These are phyloP conservation scores for Rhizopogon vesiculosus DNA, from an alignment of 768 basidiomycete species.

Conservation along the genomic window DNA sequence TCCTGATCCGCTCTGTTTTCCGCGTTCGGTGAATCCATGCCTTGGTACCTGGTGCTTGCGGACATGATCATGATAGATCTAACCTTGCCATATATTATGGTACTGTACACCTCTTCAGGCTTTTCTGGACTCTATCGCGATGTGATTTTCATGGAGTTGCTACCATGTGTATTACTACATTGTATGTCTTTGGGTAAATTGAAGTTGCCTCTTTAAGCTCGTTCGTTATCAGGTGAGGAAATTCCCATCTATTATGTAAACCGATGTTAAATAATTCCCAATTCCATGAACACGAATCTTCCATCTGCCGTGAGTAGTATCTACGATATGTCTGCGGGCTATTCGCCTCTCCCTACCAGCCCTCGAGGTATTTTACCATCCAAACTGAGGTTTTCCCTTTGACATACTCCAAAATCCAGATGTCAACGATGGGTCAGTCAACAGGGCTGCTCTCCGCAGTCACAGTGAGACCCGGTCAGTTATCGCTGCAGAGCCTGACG, in stretches of 20 bases:
- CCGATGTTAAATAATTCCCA: not conserved
- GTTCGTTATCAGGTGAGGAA: too few species aligned
- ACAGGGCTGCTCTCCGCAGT: not conserved
- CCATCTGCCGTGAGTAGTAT: not conserved
- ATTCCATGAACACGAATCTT: not conserved
- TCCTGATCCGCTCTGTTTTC: not conserved
- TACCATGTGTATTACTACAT: not conserved
- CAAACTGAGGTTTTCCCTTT: not conserved
- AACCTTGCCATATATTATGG: not conserved
- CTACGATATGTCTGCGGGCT: slow-evolving; percentile 14
- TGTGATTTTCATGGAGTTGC: not conserved
- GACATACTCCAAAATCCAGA: slow-evolving; percentile 5
- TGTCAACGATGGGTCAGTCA: not conserved
- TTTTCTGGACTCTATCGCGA: too few species aligned
- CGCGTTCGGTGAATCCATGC: not conserved
- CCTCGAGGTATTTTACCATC: slow-evolving; percentile 9
- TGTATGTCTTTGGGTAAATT: too few species aligned
- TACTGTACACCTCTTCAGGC: too few species aligned
- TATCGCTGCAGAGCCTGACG: slow-evolving; percentile 15
- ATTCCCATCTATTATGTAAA: too few species aligned
- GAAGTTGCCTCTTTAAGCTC: too few species aligned
- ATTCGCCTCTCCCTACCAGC: slow-evolving; percentile 10
- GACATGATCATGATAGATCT: not conserved
- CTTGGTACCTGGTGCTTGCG: too few species aligned
- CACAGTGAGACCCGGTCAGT: not conserved